Evolutionary conservation across 768 basidiomycete species (phyloP).

Genomic region (Serpula lacrymans): DNA sequence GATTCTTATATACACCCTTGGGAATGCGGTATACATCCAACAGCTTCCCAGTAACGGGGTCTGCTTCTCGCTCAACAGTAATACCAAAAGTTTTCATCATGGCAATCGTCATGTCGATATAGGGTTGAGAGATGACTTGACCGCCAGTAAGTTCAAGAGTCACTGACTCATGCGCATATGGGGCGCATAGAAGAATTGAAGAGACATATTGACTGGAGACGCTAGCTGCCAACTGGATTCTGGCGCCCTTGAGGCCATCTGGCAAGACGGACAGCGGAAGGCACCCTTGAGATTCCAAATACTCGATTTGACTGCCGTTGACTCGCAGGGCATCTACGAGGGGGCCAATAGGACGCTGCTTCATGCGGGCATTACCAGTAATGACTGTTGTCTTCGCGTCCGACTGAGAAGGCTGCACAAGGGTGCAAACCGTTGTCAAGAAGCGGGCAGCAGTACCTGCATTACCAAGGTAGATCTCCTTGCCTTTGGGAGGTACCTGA

Average conservation of each 20-base stretch:
- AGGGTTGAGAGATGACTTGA: conserved; percentile 96
- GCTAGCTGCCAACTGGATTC: conserved; percentile 84
- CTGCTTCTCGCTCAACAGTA: conserved; percentile 61
- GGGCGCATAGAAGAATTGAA: conserved; percentile 93
- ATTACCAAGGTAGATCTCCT: conserved; percentile 93
- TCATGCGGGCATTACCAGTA: conserved; percentile 98
- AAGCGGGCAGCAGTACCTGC: conserved; percentile 98
- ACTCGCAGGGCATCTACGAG: conserved; percentile 84
- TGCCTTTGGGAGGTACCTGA: conserved; percentile 70
- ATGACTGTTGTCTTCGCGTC: conserved; percentile 61
- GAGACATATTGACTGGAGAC: conserved; percentile 99
- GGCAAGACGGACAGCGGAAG: conserved; percentile 86
- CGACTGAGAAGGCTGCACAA: conserved; percentile 51
- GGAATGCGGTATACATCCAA: conserved; percentile 90
- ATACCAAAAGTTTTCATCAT: conserved; percentile 97
- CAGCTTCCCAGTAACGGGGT: conserved; percentile 52
- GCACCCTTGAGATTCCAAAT: conserved; percentile 77
- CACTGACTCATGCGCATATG: conserved; percentile 82
- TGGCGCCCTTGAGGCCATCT: conserved; percentile 76
- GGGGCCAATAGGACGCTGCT: conserved; percentile 95
- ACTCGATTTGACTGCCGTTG: conserved; percentile 79
- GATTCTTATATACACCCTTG: conserved; percentile 72
- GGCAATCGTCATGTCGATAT: conserved; percentile 99
- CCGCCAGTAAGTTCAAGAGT: conserved; percentile 90
- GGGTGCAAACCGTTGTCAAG: conserved; percentile 92